Conservation (phyloP, 495 filamentous ascomycete species). For the Oidiodendron maius region DNA sequence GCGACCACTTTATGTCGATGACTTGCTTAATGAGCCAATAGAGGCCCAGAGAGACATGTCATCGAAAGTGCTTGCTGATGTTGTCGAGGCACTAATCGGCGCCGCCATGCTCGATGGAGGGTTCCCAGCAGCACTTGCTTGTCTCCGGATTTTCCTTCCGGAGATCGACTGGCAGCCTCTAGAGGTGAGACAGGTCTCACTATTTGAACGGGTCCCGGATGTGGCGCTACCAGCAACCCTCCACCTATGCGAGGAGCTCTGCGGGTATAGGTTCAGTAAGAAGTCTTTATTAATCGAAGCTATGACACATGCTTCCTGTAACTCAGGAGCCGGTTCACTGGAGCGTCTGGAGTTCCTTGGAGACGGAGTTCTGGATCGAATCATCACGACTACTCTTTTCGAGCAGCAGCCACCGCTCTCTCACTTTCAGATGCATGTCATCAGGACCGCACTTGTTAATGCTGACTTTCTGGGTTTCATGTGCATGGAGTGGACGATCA, state of each 20-base stretch:
- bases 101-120: conserved; percentile 71
- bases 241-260: conserved; percentile 44
- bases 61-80: conserved; percentile 82
- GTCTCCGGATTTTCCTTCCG: conserved; percentile 60
- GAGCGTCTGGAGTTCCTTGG: conserved; percentile 90
- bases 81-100: conserved; percentile 82
- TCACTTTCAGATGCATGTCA: conserved; percentile 63
- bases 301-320: conserved; percentile 75
- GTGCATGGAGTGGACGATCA: conserved; percentile 51
- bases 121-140: conserved; percentile 52
- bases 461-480: conserved; percentile 84
- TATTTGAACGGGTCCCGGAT: conserved; percentile 16
- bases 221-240: conserved; percentile 12
- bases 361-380: conserved; percentile 77
- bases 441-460: conserved; percentile 76
- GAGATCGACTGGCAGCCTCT: conserved; percentile 51
- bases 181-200: conserved; percentile 20
- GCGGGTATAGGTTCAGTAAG: conserved; percentile 69
- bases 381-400: conserved; percentile 56
- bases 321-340: conserved; percentile 52
- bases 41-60: conserved; percentile 41
- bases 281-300: conserved; percentile 73
- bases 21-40: conserved; percentile 29
- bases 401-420: conserved; percentile 29
- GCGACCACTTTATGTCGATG: conserved; percentile 55